Base-by-base conservation (phyloP, 345 rosid genomes). In the Eucalyptus dawsonii region DNA sequence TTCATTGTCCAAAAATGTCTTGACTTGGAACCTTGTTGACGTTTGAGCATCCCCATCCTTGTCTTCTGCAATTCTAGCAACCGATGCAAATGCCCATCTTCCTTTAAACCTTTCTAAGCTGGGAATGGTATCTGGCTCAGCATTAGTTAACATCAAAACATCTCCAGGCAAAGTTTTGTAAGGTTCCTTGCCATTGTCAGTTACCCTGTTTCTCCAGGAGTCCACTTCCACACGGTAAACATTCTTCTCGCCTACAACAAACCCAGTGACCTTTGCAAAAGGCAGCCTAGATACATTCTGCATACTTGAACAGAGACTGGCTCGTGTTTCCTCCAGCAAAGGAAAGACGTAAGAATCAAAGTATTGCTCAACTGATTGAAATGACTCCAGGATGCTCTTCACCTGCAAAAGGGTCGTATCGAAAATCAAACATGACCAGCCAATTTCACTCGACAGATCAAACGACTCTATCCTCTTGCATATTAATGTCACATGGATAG, bases 281-380 rank as follows among this genome's bases (percentile, higher is more conserved):
- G 89, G 90, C 34, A 80, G 88, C 40, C 54, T n/a, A 24, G 91
- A 51, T 76, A 88, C 87, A 6, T 49, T 80, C 42, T 89, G 56
- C 44, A 91, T 17, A 37, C 91, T 88, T 25, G 91, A 88, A 87
- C 76, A 50, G 17, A 91, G 86, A 14, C 81, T 45, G 15, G 91
- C 90, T 60, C 92, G 87, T 37, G 89, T 88, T 56, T 91, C 92
- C 85, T 91, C 92, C 58, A 91, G 42, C 62, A 91, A 80, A 27
- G 92, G 91, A 81, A 49, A 47, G 27, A 42, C 3, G 25, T 60
- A 91, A 25, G 88, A 88, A 4, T 2, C 47, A 11, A 87, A 86
- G 86, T 91, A 90, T 11, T 89, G 69, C 76, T 87, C 47, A 29
- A 88, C 88, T 21, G 87, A 88, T 16, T 86, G 87, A 88, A 90